These are phyloP conservation scores for Tolypocladium album DNA, from an alignment of 2,329 filamentous ascomycete genomes.

Conservation along the genomic window DNA sequence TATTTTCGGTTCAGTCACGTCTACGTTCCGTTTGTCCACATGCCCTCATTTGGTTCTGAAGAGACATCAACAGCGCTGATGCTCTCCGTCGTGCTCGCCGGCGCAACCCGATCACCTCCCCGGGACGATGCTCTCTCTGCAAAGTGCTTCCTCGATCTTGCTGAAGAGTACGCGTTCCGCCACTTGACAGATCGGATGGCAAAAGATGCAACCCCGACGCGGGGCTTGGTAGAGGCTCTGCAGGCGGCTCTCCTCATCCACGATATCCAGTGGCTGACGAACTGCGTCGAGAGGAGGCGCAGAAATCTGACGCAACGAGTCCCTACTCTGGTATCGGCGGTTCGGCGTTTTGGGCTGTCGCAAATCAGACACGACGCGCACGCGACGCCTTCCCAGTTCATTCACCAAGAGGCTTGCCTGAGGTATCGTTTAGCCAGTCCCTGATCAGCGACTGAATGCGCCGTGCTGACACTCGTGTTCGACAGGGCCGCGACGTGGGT, in stretches of 20 bases:
- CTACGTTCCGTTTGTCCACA: conserved; percentile 16
- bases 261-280: conserved; percentile 9
- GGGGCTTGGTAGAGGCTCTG: conserved; percentile 7
- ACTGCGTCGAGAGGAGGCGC: conserved; percentile 6
- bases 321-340: conserved; percentile 9
- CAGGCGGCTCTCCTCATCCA: conserved; percentile 14
- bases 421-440: not conserved
- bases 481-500: conserved; percentile 12
- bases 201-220: not conserved
- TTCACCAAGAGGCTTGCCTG: not conserved
- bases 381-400: not conserved
- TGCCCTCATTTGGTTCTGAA: conserved; percentile 10
- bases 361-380: not conserved
- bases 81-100: conserved; percentile 8
- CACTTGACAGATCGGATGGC: not conserved
- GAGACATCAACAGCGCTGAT: conserved; percentile 6
- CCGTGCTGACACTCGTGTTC: not conserved
- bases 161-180: not conserved
- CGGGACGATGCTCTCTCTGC: not conserved
- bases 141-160: not conserved
- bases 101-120: not conserved
- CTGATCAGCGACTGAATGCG: not conserved
- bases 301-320: conserved; percentile 7
- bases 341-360: not conserved
- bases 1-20: conserved; percentile 15